Percentiles rank a stretch among this genome's conserved stretches.
Evolutionary conservation across 2,329 filamentous ascomycete genomes (phyloP).

Genomic region (Corinectria fuckeliana): DNA sequence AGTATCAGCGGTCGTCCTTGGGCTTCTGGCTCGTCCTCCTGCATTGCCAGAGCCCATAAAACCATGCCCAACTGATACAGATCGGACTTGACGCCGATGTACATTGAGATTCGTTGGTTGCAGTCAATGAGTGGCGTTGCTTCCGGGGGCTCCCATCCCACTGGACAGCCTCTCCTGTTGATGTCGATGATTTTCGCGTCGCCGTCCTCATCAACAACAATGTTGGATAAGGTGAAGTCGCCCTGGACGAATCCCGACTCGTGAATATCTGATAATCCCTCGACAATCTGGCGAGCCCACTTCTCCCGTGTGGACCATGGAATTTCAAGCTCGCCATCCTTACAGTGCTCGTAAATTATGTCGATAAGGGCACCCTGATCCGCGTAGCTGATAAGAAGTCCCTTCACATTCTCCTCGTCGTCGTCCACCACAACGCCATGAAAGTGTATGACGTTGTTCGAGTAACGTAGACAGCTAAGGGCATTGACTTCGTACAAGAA

Average conservation of each 20-base stretch:
- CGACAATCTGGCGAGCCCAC: slow-evolving; percentile 92
- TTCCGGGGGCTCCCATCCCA: slow-evolving; percentile 97
- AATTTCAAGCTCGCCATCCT: slow-evolving; percentile 60
- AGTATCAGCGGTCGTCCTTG: slow-evolving; percentile 73
- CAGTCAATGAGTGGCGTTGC: slow-evolving; percentile 84
- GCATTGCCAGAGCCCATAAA: slow-evolving; percentile 86
- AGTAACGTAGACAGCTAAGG: slow-evolving; percentile 76
- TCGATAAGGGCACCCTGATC: slow-evolving; percentile 88
- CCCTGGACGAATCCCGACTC: slow-evolving; percentile 97
- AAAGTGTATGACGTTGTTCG: slow-evolving; percentile 81
- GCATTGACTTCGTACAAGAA: slow-evolving; percentile 98
- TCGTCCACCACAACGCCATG: slow-evolving; percentile 90
- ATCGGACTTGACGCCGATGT: slow-evolving; percentile 97
- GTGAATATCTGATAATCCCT: slow-evolving; percentile 89
- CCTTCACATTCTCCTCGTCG: slow-evolving; percentile 82
- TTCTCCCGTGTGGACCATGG: slow-evolving; percentile 77
- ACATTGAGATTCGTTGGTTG: slow-evolving; percentile 92
- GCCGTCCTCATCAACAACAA: slow-evolving; percentile 84
- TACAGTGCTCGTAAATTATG: slow-evolving; percentile 80
- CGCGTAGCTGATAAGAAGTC: slow-evolving; percentile 87
- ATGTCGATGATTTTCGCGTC: slow-evolving; percentile 98
- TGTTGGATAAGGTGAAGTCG: slow-evolving; percentile 96
- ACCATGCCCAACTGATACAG: slow-evolving; percentile 97
- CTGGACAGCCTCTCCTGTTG: slow-evolving; percentile 94
- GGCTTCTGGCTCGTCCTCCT: slow-evolving; percentile 88